Evolutionary conservation across 768 basidiomycete species (phyloP).

Genomic region (Hirschioporus abietinus): DNA sequence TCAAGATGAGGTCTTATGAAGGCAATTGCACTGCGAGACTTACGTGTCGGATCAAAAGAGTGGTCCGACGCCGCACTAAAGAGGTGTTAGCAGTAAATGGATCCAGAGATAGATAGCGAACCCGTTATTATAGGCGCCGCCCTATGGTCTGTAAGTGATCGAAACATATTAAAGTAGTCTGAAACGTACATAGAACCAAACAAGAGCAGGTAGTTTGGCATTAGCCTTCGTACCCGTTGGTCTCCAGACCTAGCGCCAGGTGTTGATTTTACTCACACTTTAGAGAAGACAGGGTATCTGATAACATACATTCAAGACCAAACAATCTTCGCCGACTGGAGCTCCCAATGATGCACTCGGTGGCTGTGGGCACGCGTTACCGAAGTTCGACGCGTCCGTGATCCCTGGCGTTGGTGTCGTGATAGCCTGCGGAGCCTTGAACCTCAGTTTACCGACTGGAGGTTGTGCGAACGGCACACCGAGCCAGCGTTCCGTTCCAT

Average conservation of each 20-base stretch:
- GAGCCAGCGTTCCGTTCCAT: slow-evolving; percentile 50
- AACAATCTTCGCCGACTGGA: slow-evolving; percentile 45
- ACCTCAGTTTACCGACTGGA: slow-evolving; percentile 50
- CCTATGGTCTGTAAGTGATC: slow-evolving; percentile 25
- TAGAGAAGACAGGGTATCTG: background rate
- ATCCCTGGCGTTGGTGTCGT: slow-evolving; percentile 25
- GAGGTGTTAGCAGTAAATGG: background rate
- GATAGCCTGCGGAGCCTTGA: slow-evolving; percentile 48
- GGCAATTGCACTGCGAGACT: slow-evolving; percentile 8
- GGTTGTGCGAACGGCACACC: slow-evolving; percentile 58
- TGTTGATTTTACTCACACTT: background rate
- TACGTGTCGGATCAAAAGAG: slow-evolving; percentile 42
- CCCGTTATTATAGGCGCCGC: slow-evolving; percentile 43
- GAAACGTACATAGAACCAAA: slow-evolving; percentile 30
- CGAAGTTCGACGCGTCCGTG: slow-evolving; percentile 42
- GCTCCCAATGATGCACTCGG: slow-evolving; percentile 32
- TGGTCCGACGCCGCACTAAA: slow-evolving; percentile 39
- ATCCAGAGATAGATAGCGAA: slow-evolving; percentile 34
- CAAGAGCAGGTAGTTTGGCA: slow-evolving; percentile 25
- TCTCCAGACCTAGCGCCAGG: slow-evolving; percentile 23
- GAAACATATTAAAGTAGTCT: background rate
- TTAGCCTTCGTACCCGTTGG: slow-evolving; percentile 19
- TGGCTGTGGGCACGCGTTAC: slow-evolving; percentile 52
- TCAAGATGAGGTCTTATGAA: background rate
- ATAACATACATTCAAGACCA: slow-evolving; percentile 44